A percentile compares a stretch with the other conserved stretches of the same genome.
These are phyloP conservation scores for Apiospora marii DNA, from an alignment of 2,329 filamentous ascomycete species.

Conservation along the genomic window DNA sequence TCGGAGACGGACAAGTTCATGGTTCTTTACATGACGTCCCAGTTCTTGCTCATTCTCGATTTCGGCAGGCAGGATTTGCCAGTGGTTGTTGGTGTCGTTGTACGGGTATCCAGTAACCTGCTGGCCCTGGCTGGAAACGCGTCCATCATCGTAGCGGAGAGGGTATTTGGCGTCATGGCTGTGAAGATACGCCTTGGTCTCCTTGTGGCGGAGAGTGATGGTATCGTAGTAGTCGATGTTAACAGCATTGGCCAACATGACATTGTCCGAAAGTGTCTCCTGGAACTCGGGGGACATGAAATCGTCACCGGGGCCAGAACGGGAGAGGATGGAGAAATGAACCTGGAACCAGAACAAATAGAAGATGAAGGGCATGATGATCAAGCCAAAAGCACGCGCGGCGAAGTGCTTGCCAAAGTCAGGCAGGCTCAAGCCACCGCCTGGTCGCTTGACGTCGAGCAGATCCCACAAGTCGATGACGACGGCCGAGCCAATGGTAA, in stretches of 20 bases:
- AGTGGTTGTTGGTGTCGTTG: constrained; percentile 99
- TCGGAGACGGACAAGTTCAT: constrained; percentile 84
- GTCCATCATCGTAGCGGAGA: constrained; percentile 94
- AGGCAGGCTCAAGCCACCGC: constrained; percentile 79
- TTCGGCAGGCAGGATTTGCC: constrained; percentile 83
- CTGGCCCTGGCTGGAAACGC: constrained; percentile 96
- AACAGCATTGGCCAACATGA: constrained; percentile 87
- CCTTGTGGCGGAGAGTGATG: constrained; percentile 92
- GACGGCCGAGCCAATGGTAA: constrained; percentile 95
- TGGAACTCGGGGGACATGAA: constrained; percentile 99
- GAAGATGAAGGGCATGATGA: constrained; percentile 93
- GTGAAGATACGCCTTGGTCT: constrained; percentile 95
- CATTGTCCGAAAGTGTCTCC: constrained; percentile 93
- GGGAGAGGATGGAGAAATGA: constrained; percentile 87
- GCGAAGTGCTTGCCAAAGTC: constrained; percentile 90
- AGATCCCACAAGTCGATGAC: constrained; percentile 95
- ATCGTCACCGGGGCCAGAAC: constrained; percentile 93
- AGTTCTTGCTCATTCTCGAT: constrained; percentile 64
- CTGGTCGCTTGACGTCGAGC: constrained; percentile 84
- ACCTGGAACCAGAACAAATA: constrained; percentile 99
- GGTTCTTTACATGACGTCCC: constrained; percentile 77
- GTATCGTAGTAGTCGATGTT: constrained; percentile 89
- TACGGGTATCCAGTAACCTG: constrained; percentile 98
- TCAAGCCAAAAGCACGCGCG: constrained; percentile 84
- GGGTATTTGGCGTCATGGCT: constrained; percentile 91